Percentiles rank a stretch among this genome's conserved stretches.
Evolutionary conservation across 169 alveolate genomes (phyloP).

Genomic region (Plasmodium malariae): DNA sequence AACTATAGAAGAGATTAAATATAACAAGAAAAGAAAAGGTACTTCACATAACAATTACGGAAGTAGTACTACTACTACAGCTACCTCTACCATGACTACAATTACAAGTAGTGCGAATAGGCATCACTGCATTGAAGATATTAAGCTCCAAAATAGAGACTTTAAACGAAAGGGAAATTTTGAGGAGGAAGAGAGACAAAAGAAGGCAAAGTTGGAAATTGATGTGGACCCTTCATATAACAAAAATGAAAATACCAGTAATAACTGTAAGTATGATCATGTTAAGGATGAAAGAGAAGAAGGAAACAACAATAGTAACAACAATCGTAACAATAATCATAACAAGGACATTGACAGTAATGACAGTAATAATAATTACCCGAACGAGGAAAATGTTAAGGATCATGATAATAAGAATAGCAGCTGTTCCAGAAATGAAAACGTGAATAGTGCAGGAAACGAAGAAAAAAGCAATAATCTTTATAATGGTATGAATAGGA

Average conservation of each 20-base stretch:
- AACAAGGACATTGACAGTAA: not conserved
- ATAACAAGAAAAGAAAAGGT: conserved; percentile 24
- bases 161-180: conserved; percentile 34
- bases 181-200: not conserved
- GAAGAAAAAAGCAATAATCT: not conserved
- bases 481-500: not conserved
- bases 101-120: not conserved
- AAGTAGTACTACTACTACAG: too few relatives aligned
- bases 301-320: not conserved
- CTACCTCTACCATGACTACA: not conserved
- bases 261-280: not conserved
- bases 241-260: not conserved
- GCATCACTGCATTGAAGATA: conserved; percentile 20
- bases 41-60: not conserved
- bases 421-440: conserved; percentile 32
- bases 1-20: conserved; percentile 31
- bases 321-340: too few relatives aligned
- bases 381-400: conserved; percentile 16
- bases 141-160: conserved; percentile 29
- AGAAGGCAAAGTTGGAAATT: not conserved
- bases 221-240: conserved; percentile 22
- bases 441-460: not conserved
- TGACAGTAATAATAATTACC: not conserved
- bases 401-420: conserved; percentile 20
- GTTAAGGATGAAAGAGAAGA: not conserved